Percentiles rank a stretch among this genome's conserved stretches.
Evolutionary conservation across 495 filamentous ascomycete species (phyloP).

Genomic region (Neurospora discreta): DNA sequence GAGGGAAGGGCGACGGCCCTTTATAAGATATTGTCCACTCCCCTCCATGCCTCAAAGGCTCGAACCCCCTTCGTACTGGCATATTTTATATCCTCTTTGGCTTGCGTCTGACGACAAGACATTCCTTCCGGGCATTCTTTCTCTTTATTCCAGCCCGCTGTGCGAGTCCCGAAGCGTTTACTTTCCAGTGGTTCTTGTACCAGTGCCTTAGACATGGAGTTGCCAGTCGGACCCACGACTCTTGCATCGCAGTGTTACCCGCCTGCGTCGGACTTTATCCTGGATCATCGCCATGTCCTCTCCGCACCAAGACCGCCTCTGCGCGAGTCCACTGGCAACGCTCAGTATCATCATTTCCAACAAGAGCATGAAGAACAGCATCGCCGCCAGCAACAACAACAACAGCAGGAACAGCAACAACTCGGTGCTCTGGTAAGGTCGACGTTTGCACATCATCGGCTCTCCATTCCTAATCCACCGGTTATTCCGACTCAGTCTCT

Average conservation of each 20-base stretch:
- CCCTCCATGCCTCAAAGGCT: slow-evolving; percentile 7
- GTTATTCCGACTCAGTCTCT: slow-evolving; percentile 34
- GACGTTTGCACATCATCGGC: slow-evolving; percentile 23
- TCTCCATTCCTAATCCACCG: slow-evolving; percentile 29
- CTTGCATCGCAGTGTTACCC: slow-evolving; percentile 20
- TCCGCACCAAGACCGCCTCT: slow-evolving; percentile 32
- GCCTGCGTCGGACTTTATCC: slow-evolving; percentile 7
- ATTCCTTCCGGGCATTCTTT: slow-evolving; percentile 44
- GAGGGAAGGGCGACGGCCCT: slow-evolving; percentile 4
- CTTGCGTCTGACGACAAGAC: slow-evolving; percentile 19
- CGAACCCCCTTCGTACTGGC: slow-evolving; percentile 1
- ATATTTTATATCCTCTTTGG: slow-evolving; percentile 25
- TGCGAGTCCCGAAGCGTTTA: slow-evolving; percentile 6
- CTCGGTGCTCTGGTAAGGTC: slow-evolving; percentile 21
- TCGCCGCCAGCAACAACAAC: background rate
- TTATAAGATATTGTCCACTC: slow-evolving; percentile 17
- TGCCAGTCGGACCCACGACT: slow-evolving; percentile 14
- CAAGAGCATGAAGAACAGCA: background rate
- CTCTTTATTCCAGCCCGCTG: slow-evolving; percentile 39
- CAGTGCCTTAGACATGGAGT: slow-evolving; percentile 12
- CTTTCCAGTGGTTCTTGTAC: background rate
- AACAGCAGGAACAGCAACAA: background rate
- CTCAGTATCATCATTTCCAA: slow-evolving; percentile 24
- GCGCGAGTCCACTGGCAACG: slow-evolving; percentile 38
- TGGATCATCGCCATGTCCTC: slow-evolving; percentile 11